These are phyloP conservation scores for Neurospora terricola DNA, from an alignment of 495 filamentous ascomycete species.

Conservation along the genomic window DNA sequence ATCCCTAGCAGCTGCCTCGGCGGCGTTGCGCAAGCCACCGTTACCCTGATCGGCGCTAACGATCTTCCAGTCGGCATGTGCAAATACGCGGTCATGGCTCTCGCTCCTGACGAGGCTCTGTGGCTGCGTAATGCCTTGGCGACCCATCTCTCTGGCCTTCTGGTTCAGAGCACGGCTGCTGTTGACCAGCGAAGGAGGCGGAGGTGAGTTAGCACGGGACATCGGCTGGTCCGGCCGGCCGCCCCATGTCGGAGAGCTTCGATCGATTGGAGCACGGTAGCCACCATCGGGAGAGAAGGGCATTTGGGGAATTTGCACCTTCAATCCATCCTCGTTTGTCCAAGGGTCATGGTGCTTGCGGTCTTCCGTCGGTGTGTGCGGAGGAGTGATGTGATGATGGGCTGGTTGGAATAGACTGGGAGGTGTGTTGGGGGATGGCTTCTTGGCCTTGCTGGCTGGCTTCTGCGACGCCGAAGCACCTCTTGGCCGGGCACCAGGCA, in stretches of 20 bases:
- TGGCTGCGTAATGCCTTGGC: constrained; percentile 38
- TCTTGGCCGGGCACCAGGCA: constrained; percentile 27
- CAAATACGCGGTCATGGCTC: constrained; percentile 55
- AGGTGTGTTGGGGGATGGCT: constrained; percentile 24
- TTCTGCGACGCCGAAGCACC: constrained; percentile 24
- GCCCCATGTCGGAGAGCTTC: constrained; percentile 63
- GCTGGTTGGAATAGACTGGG: constrained; percentile 37
- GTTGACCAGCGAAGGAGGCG: constrained; percentile 62
- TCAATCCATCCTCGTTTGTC: constrained; percentile 40
- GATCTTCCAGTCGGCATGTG: constrained; percentile 65
- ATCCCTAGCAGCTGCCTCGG: constrained; percentile 60
- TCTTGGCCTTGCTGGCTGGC: constrained; percentile 14
- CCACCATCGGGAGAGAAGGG: constrained; percentile 23
- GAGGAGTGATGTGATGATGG: constrained; percentile 31
- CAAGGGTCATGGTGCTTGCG: constrained; percentile 48
- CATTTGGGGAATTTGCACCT: constrained; percentile 27
- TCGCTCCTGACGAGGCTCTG: constrained; percentile 34
- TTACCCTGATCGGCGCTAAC: constrained; percentile 82
- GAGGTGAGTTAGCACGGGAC: constrained; percentile 55
- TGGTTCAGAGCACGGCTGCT: constrained; percentile 43
- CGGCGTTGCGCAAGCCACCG: constrained; percentile 78
- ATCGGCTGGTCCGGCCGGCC: constrained; percentile 61
- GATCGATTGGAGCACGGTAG: constrained; percentile 45
- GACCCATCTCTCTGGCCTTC: constrained; percentile 39
- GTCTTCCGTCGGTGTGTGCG: constrained; percentile 54